Conservation (phyloP, 2,329 filamentous ascomycete genomes). For the Paracoccidioides brasiliensis region DNA sequence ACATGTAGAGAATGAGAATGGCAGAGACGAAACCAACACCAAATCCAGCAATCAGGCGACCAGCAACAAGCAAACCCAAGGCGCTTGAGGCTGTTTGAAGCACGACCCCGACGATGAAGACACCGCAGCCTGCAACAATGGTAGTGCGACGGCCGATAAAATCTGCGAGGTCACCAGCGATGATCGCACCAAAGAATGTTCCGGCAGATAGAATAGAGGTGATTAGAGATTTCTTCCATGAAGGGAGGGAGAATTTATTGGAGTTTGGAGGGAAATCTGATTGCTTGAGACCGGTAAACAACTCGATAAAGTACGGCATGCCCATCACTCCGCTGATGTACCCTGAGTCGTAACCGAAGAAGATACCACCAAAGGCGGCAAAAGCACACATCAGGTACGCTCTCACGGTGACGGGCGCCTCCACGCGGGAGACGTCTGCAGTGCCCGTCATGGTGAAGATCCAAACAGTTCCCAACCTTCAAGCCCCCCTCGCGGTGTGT, state of each 20-base stretch:
- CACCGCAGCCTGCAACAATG: constrained; percentile 54
- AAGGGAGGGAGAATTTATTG: constrained; percentile 30
- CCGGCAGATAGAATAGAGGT: constrained; percentile 64
- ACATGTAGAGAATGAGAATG: constrained; percentile 78
- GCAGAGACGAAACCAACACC: constrained; percentile 73
- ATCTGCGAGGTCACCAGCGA: constrained; percentile 66
- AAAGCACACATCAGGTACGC: constrained; percentile 50
- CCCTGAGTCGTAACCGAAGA: constrained; percentile 48
- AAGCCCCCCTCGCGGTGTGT: background rate
- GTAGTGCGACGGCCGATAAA: constrained; percentile 52
- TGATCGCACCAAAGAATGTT: constrained; percentile 67
- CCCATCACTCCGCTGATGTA: constrained; percentile 42
- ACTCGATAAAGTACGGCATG: constrained; percentile 35
- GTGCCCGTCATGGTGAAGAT: constrained; percentile 22
- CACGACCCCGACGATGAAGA: constrained; percentile 57
- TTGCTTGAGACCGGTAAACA: constrained; percentile 14
- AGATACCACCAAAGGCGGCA: constrained; percentile 47
- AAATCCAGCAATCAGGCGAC: constrained; percentile 61
- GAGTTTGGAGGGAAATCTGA: constrained; percentile 13
- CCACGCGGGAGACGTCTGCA: constrained; percentile 41
- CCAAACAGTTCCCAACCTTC: background rate
- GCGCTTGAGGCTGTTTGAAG: constrained; percentile 48
- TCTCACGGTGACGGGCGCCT: constrained; percentile 45
- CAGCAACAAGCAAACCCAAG: constrained; percentile 53
- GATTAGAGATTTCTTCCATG: constrained; percentile 47